Percentiles rank a stretch among this genome's conserved stretches.
phyloP scores from a whole-genome alignment of 1,139 yeast genomes.

The Neolecta irregularis region DNA sequence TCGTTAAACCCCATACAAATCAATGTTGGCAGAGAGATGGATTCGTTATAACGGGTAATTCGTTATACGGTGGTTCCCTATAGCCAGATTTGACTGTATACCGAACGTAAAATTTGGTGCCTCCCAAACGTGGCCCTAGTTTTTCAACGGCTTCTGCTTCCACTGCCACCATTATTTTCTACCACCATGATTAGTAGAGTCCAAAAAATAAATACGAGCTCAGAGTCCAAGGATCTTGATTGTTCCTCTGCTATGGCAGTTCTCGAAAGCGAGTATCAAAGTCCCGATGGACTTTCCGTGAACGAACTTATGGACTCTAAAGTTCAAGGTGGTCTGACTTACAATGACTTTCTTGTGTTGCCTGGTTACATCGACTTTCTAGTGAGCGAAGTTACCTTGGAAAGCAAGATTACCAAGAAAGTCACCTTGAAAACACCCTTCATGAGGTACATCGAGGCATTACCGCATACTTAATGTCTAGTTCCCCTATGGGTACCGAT shows the following conservation, averaged over 20 bases:
- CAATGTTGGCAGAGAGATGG: no score
- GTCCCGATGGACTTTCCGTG: slow-evolving; percentile 76
- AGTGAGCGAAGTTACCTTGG: slow-evolving; percentile 58
- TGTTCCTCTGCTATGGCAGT: slow-evolving; percentile 39
- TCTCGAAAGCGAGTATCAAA: slow-evolving; percentile 47
- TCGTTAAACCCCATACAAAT: no score
- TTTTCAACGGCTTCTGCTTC: no score
- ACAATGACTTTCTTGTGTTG: slow-evolving; percentile 84
- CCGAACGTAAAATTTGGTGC: no score
- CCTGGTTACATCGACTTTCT: slow-evolving; percentile 72
- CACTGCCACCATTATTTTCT: no score
- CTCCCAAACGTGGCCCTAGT: no score
- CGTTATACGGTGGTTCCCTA: no score
- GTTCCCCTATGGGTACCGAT: slow-evolving; percentile 99
- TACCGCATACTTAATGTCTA: background rate
- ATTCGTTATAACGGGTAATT: no score
- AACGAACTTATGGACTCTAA: slow-evolving; percentile 77
- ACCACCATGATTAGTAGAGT: no score
- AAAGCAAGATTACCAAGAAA: slow-evolving; percentile 76
- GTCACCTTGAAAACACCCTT: slow-evolving; percentile 87
- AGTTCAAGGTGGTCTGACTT: slow-evolving; percentile 88
- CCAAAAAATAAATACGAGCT: no score
- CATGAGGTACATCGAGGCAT: slow-evolving; percentile 30
- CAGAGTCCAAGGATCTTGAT: slow-evolving; percentile 11
- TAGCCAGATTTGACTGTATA: no score